phyloP scores from a whole-genome alignment of 2,329 filamentous ascomycete species.

The Fusarium sp. region DNA sequence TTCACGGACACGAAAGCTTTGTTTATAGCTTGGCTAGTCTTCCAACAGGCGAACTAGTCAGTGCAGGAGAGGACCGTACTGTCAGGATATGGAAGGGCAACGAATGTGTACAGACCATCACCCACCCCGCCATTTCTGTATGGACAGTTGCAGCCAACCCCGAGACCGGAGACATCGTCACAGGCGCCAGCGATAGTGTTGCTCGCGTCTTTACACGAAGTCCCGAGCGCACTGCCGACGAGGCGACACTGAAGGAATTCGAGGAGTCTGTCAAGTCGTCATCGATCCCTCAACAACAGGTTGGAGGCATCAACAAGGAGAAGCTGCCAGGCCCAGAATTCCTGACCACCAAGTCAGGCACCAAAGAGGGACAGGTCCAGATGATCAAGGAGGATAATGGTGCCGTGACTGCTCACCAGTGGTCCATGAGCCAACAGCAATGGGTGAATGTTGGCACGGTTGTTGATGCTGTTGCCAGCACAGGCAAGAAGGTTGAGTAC shows the following conservation, averaged over 20 bases:
- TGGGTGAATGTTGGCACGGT: slow-evolving; percentile 96
- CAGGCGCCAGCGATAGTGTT: slow-evolving; percentile 87
- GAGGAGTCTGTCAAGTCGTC: slow-evolving; percentile 84
- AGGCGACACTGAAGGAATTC: slow-evolving; percentile 75
- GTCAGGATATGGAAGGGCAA: slow-evolving; percentile 85
- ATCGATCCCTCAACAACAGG: slow-evolving; percentile 85
- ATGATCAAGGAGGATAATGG: slow-evolving; percentile 88
- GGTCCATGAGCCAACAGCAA: slow-evolving; percentile 75
- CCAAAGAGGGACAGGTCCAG: slow-evolving; percentile 95
- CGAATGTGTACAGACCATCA: slow-evolving; percentile 93
- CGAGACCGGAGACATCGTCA: slow-evolving; percentile 90
- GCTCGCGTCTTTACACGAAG: slow-evolving; percentile 85
- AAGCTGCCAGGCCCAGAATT: slow-evolving; percentile 90
- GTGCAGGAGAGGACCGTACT: slow-evolving; percentile 93
- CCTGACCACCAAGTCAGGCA: slow-evolving; percentile 80
- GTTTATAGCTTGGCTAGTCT: slow-evolving; percentile 85
- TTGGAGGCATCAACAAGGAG: slow-evolving; percentile 88
- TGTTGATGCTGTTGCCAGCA: slow-evolving; percentile 86
- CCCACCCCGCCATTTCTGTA: slow-evolving; percentile 94
- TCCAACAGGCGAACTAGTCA: slow-evolving; percentile 87
- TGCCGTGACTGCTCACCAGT: slow-evolving; percentile 85
- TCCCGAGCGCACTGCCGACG: slow-evolving; percentile 72
- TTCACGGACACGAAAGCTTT: slow-evolving; percentile 92
- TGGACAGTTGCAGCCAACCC: slow-evolving; percentile 88
- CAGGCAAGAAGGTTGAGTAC: slow-evolving; percentile 78